phyloP scores from a whole-genome alignment of 495 filamentous ascomycete genomes.

The Bacidia rubella region DNA sequence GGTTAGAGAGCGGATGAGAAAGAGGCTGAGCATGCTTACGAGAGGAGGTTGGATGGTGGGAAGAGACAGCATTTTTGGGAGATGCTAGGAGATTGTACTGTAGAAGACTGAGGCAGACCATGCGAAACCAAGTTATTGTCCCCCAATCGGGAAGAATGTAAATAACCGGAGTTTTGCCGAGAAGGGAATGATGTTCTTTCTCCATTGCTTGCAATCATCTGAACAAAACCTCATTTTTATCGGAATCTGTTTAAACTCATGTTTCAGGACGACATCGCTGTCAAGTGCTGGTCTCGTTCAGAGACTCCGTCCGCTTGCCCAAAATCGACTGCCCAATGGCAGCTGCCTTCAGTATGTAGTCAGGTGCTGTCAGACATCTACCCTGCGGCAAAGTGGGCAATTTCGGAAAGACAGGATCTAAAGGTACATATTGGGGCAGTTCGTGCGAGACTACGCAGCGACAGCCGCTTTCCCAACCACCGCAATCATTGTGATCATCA shows the following conservation, averaged over 20 bases:
- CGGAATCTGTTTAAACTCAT: too few species aligned
- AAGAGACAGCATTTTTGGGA: not conserved
- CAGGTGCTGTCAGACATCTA: not conserved
- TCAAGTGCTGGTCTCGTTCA: too few species aligned
- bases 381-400: not conserved
- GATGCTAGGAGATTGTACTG: too few species aligned
- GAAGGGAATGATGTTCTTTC: too few species aligned
- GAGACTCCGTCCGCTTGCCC: not conserved
- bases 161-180: too few species aligned
- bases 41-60: not conserved
- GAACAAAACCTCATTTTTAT: too few species aligned
- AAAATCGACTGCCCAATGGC: not conserved
- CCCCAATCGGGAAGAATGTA: too few species aligned
- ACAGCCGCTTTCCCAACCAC: not conserved
- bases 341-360: not conserved
- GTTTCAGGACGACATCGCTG: too few species aligned
- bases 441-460: not conserved
- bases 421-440: not conserved
- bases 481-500: not conserved
- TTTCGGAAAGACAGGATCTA: not conserved
- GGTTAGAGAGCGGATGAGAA: not conserved
- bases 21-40: not conserved
- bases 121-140: too few species aligned
- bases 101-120: too few species aligned
- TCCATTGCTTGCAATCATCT: too few species aligned